phyloP scores from a whole-genome alignment of 441 rosid species.

The Flueggea neowawraea region DNA sequence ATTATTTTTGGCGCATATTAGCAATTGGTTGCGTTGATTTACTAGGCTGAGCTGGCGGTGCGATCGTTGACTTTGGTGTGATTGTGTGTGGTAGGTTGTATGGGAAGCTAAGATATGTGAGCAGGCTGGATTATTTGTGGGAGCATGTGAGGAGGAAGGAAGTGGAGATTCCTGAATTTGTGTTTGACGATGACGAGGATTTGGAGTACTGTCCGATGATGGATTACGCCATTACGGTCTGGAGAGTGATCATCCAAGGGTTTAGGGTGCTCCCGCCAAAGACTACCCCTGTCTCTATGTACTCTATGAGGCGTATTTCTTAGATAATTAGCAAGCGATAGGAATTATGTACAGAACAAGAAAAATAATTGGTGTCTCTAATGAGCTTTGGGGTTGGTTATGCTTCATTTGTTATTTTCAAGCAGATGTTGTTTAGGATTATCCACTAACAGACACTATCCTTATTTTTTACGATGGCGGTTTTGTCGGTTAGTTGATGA shows the following conservation, averaged over 20 bases:
- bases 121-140: slow-evolving; percentile 74
- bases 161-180: slow-evolving; percentile 76
- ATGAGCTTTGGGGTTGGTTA: too few relatives aligned
- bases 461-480: too few relatives aligned
- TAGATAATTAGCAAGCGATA: slow-evolving; percentile 10
- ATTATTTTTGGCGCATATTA: slow-evolving; percentile 2
- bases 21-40: neutral
- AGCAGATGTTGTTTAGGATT: too few relatives aligned
- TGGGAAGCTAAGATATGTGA: slow-evolving; percentile 64
- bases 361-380: too few relatives aligned
- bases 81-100: slow-evolving; percentile 51
- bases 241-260: slow-evolving; percentile 75
- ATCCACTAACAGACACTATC: too few relatives aligned
- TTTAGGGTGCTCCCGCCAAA: slow-evolving; percentile 33
- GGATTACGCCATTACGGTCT: slow-evolving; percentile 81
- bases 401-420: too few relatives aligned
- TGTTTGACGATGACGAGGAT: slow-evolving; percentile 69
- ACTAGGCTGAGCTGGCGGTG: too few relatives aligned
- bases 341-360: too few relatives aligned
- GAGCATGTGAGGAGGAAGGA: slow-evolving; percentile 79
- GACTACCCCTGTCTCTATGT: slow-evolving; percentile 51
- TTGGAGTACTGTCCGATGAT: slow-evolving; percentile 67
- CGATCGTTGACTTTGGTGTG: neutral
- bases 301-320: slow-evolving; percentile 69
- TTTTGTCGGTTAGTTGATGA: too few relatives aligned